phyloP scores from a whole-genome alignment of 306 rosid species.

The Castanea mollissima region DNA sequence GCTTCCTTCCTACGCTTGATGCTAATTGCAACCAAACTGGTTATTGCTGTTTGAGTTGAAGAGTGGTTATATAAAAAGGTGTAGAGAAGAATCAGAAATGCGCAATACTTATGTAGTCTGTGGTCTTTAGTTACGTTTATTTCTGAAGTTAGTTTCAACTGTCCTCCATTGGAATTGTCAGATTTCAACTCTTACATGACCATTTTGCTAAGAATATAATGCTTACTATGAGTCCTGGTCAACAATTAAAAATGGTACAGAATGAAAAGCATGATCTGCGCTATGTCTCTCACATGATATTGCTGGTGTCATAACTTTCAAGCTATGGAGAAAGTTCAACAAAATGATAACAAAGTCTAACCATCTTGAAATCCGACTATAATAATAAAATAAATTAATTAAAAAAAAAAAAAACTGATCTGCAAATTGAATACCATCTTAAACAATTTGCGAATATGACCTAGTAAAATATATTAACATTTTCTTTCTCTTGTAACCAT shows the following conservation, averaged over 20 bases:
- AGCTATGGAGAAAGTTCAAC: neutral
- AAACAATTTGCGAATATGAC: neutral
- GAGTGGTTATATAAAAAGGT: neutral
- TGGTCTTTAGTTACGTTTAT: neutral
- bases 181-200: neutral
- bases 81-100: neutral
- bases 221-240: neutral
- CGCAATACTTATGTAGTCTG: neutral
- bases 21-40: neutral
- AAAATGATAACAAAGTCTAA: neutral
- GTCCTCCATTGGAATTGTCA: neutral
- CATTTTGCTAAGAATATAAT: neutral
- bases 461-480: neutral
- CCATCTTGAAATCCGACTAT: neutral
- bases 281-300: neutral
- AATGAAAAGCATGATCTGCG: neutral
- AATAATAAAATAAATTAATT: neutral
- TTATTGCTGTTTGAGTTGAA: neutral
- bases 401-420: neutral
- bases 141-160: neutral
- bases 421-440: neutral
- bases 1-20: neutral
- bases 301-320: neutral
- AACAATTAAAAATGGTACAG: neutral
- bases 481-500: slow-evolving; percentile 19